These are phyloP conservation scores for Chaetoceros muelleri DNA, from an alignment of 108 stramenopile species.

Conservation along the genomic window DNA sequence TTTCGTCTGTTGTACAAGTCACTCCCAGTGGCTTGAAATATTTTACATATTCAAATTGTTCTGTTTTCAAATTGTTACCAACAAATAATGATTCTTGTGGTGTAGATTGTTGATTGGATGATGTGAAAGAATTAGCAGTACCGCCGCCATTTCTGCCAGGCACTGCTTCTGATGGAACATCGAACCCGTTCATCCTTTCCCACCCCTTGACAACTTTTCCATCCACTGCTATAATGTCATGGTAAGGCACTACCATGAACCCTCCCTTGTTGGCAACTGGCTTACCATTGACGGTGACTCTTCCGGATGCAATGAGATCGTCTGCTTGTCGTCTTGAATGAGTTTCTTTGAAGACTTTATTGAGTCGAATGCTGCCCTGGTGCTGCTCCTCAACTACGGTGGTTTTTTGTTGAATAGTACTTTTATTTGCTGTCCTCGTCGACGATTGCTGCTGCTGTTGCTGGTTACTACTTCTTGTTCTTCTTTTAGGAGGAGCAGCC, in stretches of 20 bases:
- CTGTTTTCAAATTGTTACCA: not conserved
- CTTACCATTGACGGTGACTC: conserved; percentile 52
- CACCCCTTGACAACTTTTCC: conserved; percentile 43
- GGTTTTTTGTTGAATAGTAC: no score
- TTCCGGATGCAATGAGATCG: conserved; percentile 40
- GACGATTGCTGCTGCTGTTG: no score
- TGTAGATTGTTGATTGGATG: conserved; percentile 7
- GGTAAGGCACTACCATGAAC: conserved; percentile 37
- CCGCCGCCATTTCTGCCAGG: not conserved
- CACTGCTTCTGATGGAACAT: not conserved
- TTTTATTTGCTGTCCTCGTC: no score
- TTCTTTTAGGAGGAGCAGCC: no score
- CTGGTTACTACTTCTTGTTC: no score
- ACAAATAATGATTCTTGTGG: conserved; percentile 2
- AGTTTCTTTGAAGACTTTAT: conserved; percentile 70
- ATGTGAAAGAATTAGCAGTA: not conserved
- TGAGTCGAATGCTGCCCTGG: conserved; percentile 61
- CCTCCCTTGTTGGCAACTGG: conserved; percentile 21
- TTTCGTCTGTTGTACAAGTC: conserved; percentile 63
- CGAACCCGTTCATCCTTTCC: conserved; percentile 41
- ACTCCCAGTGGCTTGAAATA: conserved; percentile 75
- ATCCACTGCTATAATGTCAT: conserved; percentile 46
- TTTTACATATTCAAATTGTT: conserved; percentile 46
- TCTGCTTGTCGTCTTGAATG: conserved; percentile 68
- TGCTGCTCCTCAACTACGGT: no score